Evolutionary conservation across 2,329 filamentous ascomycete species (phyloP).

Genomic region (Aspergillus sp.): DNA sequence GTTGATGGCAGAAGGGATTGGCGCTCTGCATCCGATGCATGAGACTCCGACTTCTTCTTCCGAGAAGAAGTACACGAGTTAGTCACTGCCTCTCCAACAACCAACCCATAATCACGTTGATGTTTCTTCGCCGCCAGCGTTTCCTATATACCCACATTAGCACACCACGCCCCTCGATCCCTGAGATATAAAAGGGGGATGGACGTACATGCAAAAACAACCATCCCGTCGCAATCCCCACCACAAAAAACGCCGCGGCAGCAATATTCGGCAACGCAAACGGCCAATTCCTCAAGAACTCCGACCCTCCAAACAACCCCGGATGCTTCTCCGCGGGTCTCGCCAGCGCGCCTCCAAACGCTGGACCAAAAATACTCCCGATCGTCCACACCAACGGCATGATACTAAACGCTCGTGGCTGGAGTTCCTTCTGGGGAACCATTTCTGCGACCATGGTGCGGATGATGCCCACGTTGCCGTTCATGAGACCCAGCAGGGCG

Average conservation of each 20-base stretch:
- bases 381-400: slow-evolving; percentile 93
- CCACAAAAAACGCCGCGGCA: slow-evolving; percentile 71
- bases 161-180: slow-evolving; percentile 44
- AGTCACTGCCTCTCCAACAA: slow-evolving; percentile 68
- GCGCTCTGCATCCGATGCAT: slow-evolving; percentile 28
- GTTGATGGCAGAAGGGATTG: slow-evolving; percentile 34
- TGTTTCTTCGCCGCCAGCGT: slow-evolving; percentile 73
- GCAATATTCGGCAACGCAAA: slow-evolving; percentile 84
- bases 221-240: slow-evolving; percentile 72
- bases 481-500: slow-evolving; percentile 77
- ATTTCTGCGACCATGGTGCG: slow-evolving; percentile 90
- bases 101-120: slow-evolving; percentile 71
- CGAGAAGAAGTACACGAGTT: slow-evolving; percentile 37
- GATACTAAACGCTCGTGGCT: slow-evolving; percentile 84
- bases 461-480: slow-evolving; percentile 93
- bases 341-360: slow-evolving; percentile 82
- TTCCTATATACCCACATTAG: slow-evolving; percentile 57
- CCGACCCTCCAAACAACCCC: slow-evolving; percentile 64
- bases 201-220: slow-evolving; percentile 72
- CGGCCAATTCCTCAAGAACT: slow-evolving; percentile 74
- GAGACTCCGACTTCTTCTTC: slow-evolving; percentile 19
- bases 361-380: slow-evolving; percentile 83
- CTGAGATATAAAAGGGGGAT: background rate
- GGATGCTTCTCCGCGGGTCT: slow-evolving; percentile 77
- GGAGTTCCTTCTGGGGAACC: slow-evolving; percentile 81